Base-by-base conservation (phyloP, 2,329 filamentous ascomycete genomes). In the Aureobasidium leucospermi region DNA sequence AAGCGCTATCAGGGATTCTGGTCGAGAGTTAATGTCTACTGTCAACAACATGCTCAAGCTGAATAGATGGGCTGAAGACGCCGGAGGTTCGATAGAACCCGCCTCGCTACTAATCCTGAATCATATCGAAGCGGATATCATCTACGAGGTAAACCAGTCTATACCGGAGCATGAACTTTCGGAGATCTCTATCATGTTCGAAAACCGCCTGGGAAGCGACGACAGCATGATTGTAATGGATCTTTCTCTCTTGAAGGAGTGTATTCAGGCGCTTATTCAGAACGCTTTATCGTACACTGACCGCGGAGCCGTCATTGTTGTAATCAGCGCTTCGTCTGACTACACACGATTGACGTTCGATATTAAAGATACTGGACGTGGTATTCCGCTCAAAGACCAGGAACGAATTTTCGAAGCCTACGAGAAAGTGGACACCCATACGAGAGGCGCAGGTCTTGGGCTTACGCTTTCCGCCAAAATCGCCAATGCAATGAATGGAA, bases 11-110 rank as follows among this genome's bases (percentile, higher is more conserved):
- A 71, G 68, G 34, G 68, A 68, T 0, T 74, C 75, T 1, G 76
- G 74, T 0, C 69, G 68, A n/a, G 74, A 77, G 19, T 65, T 78
- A 3, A 77, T 77, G 60, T 73, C 73, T 1, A 78, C 73, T 0
- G 73, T 78, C 34, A 78, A 78, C 51, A 77, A 69, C 51, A 72
- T 79, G 64, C 73, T 79, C 34, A 78, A 73, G 1, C 63, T 74
- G 16, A 73, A 73, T 46, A 67, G 72, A 8, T 78, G 75, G 75
- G 70, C 74, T 1, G 69, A 69, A 6, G 62, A 66, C 45, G 66
- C 65, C 10, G 39, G 28, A 6, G 58, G 39, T 6, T 23, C 23
- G 3, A 3, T 53, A n/a, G 41, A 46, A 23, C 56, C 65, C 3
- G 56, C 64, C 3, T 59, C 62, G 2, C 65, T 73, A 0, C 65